Percentiles rank a stretch among this genome's conserved stretches.
Evolutionary conservation across 2,329 filamentous ascomycete genomes (phyloP).

Genomic region (Fragosphaeria purpurea): DNA sequence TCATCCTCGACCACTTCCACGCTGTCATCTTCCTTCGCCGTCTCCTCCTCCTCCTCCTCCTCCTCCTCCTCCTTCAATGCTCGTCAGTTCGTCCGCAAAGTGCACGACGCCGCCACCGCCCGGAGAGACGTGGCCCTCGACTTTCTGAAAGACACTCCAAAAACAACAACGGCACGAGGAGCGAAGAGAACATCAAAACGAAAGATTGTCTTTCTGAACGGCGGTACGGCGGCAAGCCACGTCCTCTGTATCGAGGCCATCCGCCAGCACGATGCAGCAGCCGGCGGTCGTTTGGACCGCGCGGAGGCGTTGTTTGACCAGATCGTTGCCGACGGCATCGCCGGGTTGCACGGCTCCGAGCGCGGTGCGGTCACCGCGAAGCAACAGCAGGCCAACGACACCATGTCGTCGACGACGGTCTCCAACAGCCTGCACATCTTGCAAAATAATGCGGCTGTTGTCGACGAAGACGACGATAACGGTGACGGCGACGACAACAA

Average conservation of each 20-base stretch:
- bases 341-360: conserved; percentile 20
- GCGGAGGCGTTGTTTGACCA: conserved; percentile 43
- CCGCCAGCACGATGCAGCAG: conserved; percentile 33
- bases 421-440: too few relatives aligned
- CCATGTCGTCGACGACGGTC: too few relatives aligned
- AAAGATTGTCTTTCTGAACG: conserved; percentile 50
- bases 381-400: not conserved
- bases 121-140: conserved; percentile 38
- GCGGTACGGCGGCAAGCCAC: conserved; percentile 46
- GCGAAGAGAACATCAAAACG: too few relatives aligned
- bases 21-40: not conserved
- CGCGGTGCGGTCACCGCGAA: not conserved
- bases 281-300: conserved; percentile 35
- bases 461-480: conserved; percentile 13
- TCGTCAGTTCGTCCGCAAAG: conserved; percentile 32
- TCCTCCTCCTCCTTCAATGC: conserved; percentile 22
- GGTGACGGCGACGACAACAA: conserved; percentile 9
- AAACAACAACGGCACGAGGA: conserved; percentile 25
- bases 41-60: not conserved
- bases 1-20: too few relatives aligned
- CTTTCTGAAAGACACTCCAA: conserved; percentile 32
- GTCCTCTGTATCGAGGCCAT: conserved; percentile 45
- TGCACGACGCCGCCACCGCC: conserved; percentile 39
- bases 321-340: conserved; percentile 39
- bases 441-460: not conserved